Evolutionary conservation across 306 rosid species (phyloP), one percentile per base, ranked within the genome.

Genomic region (Begonia fuchsioides): DNA sequence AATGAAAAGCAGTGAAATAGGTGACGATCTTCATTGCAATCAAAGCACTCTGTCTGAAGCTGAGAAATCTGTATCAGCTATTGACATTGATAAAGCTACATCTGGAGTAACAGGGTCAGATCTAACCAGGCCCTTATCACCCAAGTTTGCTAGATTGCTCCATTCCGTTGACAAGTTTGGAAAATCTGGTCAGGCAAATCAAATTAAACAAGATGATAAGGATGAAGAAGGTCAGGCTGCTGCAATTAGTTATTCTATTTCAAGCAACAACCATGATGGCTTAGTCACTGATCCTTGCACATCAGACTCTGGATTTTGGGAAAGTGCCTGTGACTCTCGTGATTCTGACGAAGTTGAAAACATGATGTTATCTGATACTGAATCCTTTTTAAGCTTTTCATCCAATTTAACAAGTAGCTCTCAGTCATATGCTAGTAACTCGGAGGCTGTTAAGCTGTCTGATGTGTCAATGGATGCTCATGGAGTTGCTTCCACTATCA

Each of bases 121-220:
- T 67, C 57, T 49, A 62, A 60, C 72, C 54, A 63, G 57, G 68
- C 61, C 82, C 54, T 49, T 81, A 44, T 84, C 87, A 12, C 98
- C 98, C 14, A 82, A 76, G 71, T 90, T 85, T 75, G 94, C 83
- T 54, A 73, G 72, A 49, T 68, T 82, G 72, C 79, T 75, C 55
- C 71, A 69, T 59, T 75, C 95, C 52, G 59, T 69, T 26, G 35
- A 26, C 3, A 26, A 26, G 35, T 26, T 26, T 26, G 35, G 35
- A 26, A 26, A 26, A 26, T 26, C 35, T 26, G 35, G 8, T 26
- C 35, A 26, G 7, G 8, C 35, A 26, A 26, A 26, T 26, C 35
- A 26, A 26, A 6, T 26, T 26, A 26, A 26, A 26, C 35, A 26
- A 0, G 35, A 8, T 26, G 35, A 26, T 5, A 26, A 26, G 8